These are phyloP conservation scores for Colletotrichum caudatum DNA, from an alignment of 2,329 filamentous ascomycete genomes.

Conservation along the genomic window DNA sequence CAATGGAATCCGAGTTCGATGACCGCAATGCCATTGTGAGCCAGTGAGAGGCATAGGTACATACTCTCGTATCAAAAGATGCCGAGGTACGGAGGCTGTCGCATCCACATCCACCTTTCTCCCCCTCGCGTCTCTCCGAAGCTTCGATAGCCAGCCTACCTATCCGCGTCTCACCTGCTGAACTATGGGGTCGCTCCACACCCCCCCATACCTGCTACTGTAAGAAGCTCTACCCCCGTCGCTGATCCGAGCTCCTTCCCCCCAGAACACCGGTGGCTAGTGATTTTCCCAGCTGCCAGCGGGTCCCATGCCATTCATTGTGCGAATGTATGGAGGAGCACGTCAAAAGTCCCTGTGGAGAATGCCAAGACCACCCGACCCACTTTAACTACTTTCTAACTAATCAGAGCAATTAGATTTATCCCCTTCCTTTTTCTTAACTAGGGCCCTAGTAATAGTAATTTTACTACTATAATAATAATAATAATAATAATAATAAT, in stretches of 20 bases:
- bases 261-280: not conserved
- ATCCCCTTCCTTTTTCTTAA: no score
- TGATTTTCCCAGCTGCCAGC: not conserved
- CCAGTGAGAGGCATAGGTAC: not conserved
- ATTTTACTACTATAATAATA: no score
- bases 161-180: not conserved
- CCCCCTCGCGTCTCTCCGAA: constrained; percentile 1
- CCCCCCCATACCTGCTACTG: constrained; percentile 5
- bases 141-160: not conserved
- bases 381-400: no score
- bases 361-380: no score
- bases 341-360: no score
- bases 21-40: not conserved
- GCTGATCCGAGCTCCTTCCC: constrained; percentile 1
- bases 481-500: no score
- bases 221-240: not conserved
- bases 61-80: not conserved
- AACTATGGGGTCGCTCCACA: constrained; percentile 8
- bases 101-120: not conserved
- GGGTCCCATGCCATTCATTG: not conserved
- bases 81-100: constrained; percentile 25
- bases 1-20: not conserved
- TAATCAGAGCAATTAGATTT: no score
- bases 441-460: no score
- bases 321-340: not conserved